phyloP scores from a whole-genome alignment of 768 basidiomycete species.

The Podaxis mareebaensis region DNA sequence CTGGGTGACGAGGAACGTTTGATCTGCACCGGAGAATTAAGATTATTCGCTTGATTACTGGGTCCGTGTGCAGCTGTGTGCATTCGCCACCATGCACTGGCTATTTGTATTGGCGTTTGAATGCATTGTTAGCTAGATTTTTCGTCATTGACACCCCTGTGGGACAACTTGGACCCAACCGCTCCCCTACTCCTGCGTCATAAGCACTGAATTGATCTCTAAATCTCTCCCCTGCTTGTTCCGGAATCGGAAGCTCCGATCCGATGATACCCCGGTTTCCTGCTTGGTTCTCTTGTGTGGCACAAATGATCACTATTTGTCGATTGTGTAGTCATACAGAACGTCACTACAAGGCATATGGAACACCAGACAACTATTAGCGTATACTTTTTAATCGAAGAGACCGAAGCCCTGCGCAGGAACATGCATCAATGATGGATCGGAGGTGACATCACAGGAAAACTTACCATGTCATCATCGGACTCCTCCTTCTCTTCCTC shows the following conservation, averaged over 20 bases:
- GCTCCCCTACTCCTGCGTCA: background rate
- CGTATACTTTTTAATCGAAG: slow-evolving; percentile 64
- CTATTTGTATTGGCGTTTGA: background rate
- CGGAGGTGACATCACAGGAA: background rate
- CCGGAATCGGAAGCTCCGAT: background rate
- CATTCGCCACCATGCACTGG: background rate
- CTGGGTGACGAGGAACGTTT: slow-evolving; percentile 28
- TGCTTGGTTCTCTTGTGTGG: background rate
- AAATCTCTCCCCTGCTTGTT: slow-evolving; percentile 4
- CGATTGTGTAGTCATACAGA: slow-evolving; percentile 1
- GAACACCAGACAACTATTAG: slow-evolving; percentile 22
- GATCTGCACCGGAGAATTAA: slow-evolving; percentile 16
- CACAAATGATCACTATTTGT: background rate
- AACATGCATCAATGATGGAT: slow-evolving; percentile 12
- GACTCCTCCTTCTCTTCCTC: slow-evolving; percentile 85
- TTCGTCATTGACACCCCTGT: background rate
- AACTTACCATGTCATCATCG: slow-evolving; percentile 82
- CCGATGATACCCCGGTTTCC: slow-evolving; percentile 11
- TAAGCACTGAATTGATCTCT: background rate
- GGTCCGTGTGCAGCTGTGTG: background rate
- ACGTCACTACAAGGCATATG: background rate
- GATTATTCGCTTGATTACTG: background rate
- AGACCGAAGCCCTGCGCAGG: slow-evolving; percentile 82
- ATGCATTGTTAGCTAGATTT: background rate
- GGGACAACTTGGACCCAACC: background rate